Evolutionary conservation across 257 asterid genomes (phyloP).

Genomic region (Dorcoceras hygrometricum): DNA sequence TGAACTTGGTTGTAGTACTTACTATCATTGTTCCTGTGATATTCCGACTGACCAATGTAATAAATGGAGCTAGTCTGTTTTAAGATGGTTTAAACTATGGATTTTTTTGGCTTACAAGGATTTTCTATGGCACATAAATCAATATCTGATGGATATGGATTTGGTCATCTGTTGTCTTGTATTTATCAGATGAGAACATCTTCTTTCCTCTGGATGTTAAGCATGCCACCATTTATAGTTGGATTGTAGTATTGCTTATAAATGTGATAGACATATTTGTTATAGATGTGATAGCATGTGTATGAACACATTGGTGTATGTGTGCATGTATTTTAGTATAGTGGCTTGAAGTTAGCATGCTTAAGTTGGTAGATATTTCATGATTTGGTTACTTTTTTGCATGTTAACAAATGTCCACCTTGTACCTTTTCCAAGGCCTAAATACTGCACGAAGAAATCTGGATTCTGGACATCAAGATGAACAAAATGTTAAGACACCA

Average conservation of each 20-base stretch:
- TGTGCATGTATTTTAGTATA: not conserved
- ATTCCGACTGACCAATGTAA: conserved; percentile 1
- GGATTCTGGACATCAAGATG: too few relatives aligned
- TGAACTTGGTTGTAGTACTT: conserved; percentile 8
- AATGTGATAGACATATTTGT: not conserved
- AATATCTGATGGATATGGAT: not conserved
- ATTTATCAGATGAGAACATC: not conserved
- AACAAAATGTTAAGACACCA: too few relatives aligned
- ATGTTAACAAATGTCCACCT: too few relatives aligned
- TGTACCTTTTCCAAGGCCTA: too few relatives aligned
- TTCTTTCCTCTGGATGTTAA: not conserved
- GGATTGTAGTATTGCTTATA: not conserved
- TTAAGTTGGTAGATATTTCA: not conserved
- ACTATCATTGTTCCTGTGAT: conserved; percentile 1
- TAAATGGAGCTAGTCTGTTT: conserved; percentile 9
- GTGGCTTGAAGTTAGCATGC: not conserved
- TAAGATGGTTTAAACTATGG: not conserved
- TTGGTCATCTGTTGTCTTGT: not conserved
- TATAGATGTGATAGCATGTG: not conserved
- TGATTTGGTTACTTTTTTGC: too few relatives aligned
- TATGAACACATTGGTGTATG: too few relatives aligned
- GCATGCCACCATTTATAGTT: not conserved
- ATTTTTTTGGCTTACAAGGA: not conserved
- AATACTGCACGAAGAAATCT: too few relatives aligned
- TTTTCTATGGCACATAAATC: not conserved